These are phyloP conservation scores for Ganoderma resinaceum DNA, from an alignment of 1,284 basidiomycete genomes.

Conservation along the genomic window DNA sequence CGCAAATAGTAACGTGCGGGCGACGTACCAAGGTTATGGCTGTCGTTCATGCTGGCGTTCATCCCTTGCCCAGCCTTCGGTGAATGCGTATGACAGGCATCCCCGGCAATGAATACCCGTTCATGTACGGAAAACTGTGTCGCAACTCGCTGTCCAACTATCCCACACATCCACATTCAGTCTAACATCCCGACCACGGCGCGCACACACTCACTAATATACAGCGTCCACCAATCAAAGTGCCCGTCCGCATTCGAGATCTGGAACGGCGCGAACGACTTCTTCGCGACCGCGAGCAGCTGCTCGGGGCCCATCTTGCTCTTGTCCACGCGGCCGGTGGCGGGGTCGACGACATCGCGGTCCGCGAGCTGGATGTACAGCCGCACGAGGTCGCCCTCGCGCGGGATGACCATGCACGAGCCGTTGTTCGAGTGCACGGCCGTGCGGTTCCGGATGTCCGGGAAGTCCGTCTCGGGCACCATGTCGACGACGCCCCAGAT, in stretches of 20 bases:
- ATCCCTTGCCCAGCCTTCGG: conserved; percentile 75
- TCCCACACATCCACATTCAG: conserved; percentile 7
- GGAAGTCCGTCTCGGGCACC: conserved; percentile 76
- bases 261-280: conserved; percentile 72
- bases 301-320: conserved; percentile 63
- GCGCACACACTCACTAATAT: conserved; percentile 51
- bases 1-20: background rate
- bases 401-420: conserved; percentile 76
- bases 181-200: background rate
- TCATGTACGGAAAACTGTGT: conserved; percentile 70
- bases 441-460: conserved; percentile 78
- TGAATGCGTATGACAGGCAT: conserved; percentile 87
- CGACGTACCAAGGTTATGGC: conserved; percentile 73
- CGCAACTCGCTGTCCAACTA: conserved; percentile 80
- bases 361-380: conserved; percentile 77
- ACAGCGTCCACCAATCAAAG: conserved; percentile 85
- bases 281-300: conserved; percentile 71
- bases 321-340: conserved; percentile 68
- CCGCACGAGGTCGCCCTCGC: conserved; percentile 75
- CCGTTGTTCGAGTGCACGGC: conserved; percentile 66
- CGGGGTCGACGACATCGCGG: conserved; percentile 52
- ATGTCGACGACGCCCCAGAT: conserved; percentile 85
- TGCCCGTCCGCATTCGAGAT: conserved; percentile 58
- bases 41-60: conserved; percentile 85
- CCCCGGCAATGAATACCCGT: conserved; percentile 83